Evolutionary conservation across 768 basidiomycete genomes (phyloP).

Genomic region (Mycena vitilis): DNA sequence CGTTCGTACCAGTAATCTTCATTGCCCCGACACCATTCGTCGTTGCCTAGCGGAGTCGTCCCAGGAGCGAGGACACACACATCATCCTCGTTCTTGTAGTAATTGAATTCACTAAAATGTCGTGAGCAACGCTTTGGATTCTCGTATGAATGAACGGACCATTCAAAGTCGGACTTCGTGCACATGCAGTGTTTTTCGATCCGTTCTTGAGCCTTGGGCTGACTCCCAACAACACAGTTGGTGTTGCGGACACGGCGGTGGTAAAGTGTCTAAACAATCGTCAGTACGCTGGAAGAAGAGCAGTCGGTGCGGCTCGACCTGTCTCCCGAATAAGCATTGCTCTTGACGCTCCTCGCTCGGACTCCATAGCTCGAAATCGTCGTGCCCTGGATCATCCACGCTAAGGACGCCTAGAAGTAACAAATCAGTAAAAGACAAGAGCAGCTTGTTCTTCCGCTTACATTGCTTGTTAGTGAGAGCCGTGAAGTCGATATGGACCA

Average conservation of each 20-base stretch:
- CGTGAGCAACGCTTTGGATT: slow-evolving; percentile 2
- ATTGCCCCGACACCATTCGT: slow-evolving; percentile 69
- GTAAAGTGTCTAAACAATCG: slow-evolving; percentile 76
- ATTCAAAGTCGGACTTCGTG: slow-evolving; percentile 86
- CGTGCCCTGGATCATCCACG: slow-evolving; percentile 76
- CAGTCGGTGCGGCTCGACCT: slow-evolving; percentile 58
- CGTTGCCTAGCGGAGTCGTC: slow-evolving; percentile 68
- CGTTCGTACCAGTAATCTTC: slow-evolving; percentile 94
- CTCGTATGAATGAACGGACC: slow-evolving; percentile 61
- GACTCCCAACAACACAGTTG: slow-evolving; percentile 87
- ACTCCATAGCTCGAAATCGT: slow-evolving; percentile 98
- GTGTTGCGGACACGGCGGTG: slow-evolving; percentile 85
- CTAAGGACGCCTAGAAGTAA: slow-evolving; percentile 70
- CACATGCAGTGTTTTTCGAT: slow-evolving; percentile 83
- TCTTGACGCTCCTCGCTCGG: slow-evolving; percentile 92
- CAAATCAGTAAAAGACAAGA: slow-evolving; percentile 21
- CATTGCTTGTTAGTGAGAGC: slow-evolving; percentile 81
- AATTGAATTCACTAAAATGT: slow-evolving; percentile 89
- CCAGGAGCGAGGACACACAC: slow-evolving; percentile 85
- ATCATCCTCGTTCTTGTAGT: slow-evolving; percentile 73
- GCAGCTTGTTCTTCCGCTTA: slow-evolving; percentile 50
- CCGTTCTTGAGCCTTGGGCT: slow-evolving; percentile 61
- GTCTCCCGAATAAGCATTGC: slow-evolving; percentile 90
- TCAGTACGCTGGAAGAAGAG: slow-evolving; percentile 21
- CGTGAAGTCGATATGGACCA: slow-evolving; percentile 91